Conservation (phyloP, 345 rosid genomes). For the Kandelia obovata region DNA sequence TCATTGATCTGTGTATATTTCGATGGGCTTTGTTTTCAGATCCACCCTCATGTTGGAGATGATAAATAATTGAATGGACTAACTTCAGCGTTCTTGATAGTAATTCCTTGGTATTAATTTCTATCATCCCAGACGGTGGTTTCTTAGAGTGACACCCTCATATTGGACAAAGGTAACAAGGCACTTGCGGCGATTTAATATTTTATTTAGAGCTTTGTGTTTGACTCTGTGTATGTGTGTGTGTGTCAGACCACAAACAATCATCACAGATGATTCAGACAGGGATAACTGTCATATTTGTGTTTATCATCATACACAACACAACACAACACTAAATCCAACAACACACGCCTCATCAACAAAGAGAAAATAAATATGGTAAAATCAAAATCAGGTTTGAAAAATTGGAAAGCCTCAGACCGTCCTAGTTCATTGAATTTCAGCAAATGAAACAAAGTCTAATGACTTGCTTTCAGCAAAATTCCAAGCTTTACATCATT, state of each 20-base stretch:
- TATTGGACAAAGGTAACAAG: too few species aligned
- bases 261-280: constrained; percentile 47
- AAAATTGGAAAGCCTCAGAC: constrained; percentile 42
- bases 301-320: constrained; percentile 42
- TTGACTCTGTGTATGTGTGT: background rate
- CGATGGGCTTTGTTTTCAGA: too few species aligned
- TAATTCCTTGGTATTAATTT: too few species aligned
- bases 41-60: too few species aligned
- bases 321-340: background rate
- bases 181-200: too few species aligned
- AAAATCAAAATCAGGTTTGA: background rate
- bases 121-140: too few species aligned
- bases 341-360: background rate
- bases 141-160: too few species aligned
- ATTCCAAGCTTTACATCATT: constrained; percentile 17
- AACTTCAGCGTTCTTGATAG: too few species aligned
- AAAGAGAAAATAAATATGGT: background rate
- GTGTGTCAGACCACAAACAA: constrained; percentile 37
- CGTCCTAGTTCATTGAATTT: constrained; percentile 57
- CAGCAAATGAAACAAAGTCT: constrained; percentile 25
- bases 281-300: constrained; percentile 56
- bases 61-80: too few species aligned
- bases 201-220: too few species aligned
- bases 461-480: constrained; percentile 19
- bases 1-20: too few species aligned